Evolutionary conservation across 2,329 filamentous ascomycete species (phyloP).

Genomic region (Colletotrichum sp.): DNA sequence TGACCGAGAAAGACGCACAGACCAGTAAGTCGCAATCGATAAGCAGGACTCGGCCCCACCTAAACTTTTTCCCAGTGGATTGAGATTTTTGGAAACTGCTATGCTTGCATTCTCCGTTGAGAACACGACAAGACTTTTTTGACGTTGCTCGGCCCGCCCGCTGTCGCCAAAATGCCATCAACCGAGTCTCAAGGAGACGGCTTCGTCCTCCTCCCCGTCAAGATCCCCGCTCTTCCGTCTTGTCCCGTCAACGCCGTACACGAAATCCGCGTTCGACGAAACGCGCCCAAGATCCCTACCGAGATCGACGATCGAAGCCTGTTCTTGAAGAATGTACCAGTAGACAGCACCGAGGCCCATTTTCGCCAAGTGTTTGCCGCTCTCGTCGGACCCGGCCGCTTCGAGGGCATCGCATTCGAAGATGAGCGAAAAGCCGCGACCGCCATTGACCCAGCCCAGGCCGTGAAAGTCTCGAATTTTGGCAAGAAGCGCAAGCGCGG

Average conservation of each 20-base stretch:
- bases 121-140: conserved; percentile 1
- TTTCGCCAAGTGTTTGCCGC: conserved; percentile 77
- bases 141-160: neutral
- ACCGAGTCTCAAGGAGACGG: conserved; percentile 44
- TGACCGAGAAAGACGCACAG: neutral
- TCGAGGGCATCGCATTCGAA: conserved; percentile 81
- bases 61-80: neutral
- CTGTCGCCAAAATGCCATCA: conserved; percentile 28
- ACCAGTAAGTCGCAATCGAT: neutral
- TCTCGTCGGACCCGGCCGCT: conserved; percentile 77
- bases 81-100: conserved; percentile 1
- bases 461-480: conserved; percentile 40
- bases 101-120: neutral
- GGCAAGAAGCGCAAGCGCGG: conserved; percentile 59
- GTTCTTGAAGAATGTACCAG: conserved; percentile 89
- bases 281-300: conserved; percentile 79
- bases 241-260: conserved; percentile 71
- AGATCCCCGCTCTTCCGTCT: conserved; percentile 66
- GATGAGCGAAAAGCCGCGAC: conserved; percentile 52
- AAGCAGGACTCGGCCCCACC: neutral
- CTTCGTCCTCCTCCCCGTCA: conserved; percentile 73
- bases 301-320: conserved; percentile 78
- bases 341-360: conserved; percentile 80
- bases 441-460: conserved; percentile 50
- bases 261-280: conserved; percentile 85